Evolutionary conservation across 768 basidiomycete genomes (phyloP), one percentile per base, ranked within the genome.

Genomic region (Kwoniella newhampshirensis): DNA sequence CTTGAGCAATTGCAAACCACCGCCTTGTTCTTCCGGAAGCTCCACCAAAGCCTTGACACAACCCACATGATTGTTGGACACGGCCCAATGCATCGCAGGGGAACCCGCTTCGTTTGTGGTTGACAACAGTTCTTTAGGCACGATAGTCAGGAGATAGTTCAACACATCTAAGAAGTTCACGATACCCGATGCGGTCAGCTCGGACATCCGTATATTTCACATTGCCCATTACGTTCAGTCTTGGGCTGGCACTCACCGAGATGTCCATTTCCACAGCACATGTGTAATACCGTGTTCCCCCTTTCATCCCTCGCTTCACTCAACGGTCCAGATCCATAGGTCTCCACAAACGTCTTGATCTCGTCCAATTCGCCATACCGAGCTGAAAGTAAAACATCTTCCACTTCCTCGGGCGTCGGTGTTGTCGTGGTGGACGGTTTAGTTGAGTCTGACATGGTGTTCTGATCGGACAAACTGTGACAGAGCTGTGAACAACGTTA

Each of bases 71-170:
- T 82, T 79, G 74, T 96, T 97, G 37, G 91, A 75, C 2, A 88
- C 84, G 0, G 92, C 91, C 92, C 92, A 96, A 70, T 97, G 93
- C 5, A 96, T 77, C 6, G 93, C 82, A 2, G 89, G 93, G 23
- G 92, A 93, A 49, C 84, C 81, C 0, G 88, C 81, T 26, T 74
- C 74, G 70, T 96, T 97, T 57, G 82, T 82, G 0, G 80, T 78
- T 1, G 84, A 77, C 20, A 91, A 69, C 6, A 89, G 75, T 2
- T 81, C 74, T 11, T 86, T 73, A 2, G 80, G 75, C 17, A 83
- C 66, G 51, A 84, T 72, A 1, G 89, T 82, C 3, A 94, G 81
- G 13, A 97, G 81, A 67, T 84, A 85, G 44, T 85, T 80, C 42
- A 96, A 81, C 9, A 89, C 72, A 63, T 91, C 91, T 94, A 78